Percentiles rank a stretch among this genome's conserved stretches.
Conservation (phyloP, 1,139 yeast genomes). For the Blastobotrys petasosporus region DNA sequence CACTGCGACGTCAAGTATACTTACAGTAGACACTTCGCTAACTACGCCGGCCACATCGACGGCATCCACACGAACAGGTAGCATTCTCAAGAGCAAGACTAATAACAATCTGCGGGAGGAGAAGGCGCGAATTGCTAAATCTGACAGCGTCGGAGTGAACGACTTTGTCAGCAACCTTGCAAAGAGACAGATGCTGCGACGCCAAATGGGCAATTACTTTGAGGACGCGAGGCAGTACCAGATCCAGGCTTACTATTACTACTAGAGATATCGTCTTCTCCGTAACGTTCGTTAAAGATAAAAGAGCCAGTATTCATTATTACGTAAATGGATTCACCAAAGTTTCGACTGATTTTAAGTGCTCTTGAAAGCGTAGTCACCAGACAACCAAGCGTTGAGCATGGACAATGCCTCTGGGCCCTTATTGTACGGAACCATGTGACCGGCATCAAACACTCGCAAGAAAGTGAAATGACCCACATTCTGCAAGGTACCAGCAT, state of each 20-base stretch:
- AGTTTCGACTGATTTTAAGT: no score
- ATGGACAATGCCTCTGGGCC: slow-evolving; percentile 62
- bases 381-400: slow-evolving; percentile 64
- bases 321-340: no score
- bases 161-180: slow-evolving; percentile 8
- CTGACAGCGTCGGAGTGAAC: slow-evolving; percentile 4
- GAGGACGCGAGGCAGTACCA: slow-evolving; percentile 5
- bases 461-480: slow-evolving; percentile 51
- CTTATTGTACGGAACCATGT: slow-evolving; percentile 69
- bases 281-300: no score
- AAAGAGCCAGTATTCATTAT: no score
- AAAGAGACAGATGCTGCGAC: slow-evolving; percentile 6
- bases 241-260: slow-evolving; percentile 3
- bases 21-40: background rate
- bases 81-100: slow-evolving; percentile 14
- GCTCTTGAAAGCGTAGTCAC: slow-evolving; percentile 10
- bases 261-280: no score
- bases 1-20: background rate
- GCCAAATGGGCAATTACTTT: slow-evolving; percentile 8
- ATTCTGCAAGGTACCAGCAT: slow-evolving; percentile 38
- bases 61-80: background rate
- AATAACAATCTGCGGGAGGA: slow-evolving; percentile 12
- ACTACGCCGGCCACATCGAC: background rate
- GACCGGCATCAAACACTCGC: slow-evolving; percentile 57
- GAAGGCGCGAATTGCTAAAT: slow-evolving; percentile 4